Percentiles rank a stretch among this genome's conserved stretches.
Conservation (phyloP, 2,329 filamentous ascomycete species). For the Beauveria scarabaeidicola region DNA sequence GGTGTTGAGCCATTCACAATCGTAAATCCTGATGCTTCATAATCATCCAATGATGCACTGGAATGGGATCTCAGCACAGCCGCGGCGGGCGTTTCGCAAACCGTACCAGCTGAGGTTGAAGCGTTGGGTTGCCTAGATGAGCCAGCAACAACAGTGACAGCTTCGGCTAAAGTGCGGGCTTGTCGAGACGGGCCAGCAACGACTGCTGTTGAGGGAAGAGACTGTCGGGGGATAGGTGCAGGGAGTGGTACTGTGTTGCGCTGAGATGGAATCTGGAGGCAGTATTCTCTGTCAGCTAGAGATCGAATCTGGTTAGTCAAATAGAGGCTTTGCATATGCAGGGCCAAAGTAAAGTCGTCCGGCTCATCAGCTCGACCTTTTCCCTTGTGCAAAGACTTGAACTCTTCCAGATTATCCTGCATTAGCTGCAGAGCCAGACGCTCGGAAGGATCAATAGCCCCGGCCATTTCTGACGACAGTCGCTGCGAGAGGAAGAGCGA, state of each 20-base stretch:
- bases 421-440: not conserved
- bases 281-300: not conserved
- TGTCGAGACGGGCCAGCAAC: not conserved
- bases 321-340: not conserved
- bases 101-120: not conserved
- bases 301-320: not conserved
- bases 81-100: not conserved
- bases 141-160: not conserved
- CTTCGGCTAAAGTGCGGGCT: too few relatives aligned
- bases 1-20: too few relatives aligned
- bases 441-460: not conserved
- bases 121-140: not conserved
- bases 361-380: not conserved
- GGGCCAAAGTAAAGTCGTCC: not conserved
- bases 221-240: not conserved
- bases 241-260: not conserved
- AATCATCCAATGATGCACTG: too few relatives aligned
- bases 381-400: not conserved
- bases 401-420: not conserved
- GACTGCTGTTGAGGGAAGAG: not conserved
- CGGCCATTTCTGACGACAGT: not conserved
- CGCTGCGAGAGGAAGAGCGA: not conserved
- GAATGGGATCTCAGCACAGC: fast-evolving
- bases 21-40: not conserved
- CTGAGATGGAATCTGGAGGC: not conserved